Evolutionary conservation across 2,329 filamentous ascomycete genomes (phyloP), one percentile per base, ranked within the genome.

Genomic region (Exophiala calicioides): DNA sequence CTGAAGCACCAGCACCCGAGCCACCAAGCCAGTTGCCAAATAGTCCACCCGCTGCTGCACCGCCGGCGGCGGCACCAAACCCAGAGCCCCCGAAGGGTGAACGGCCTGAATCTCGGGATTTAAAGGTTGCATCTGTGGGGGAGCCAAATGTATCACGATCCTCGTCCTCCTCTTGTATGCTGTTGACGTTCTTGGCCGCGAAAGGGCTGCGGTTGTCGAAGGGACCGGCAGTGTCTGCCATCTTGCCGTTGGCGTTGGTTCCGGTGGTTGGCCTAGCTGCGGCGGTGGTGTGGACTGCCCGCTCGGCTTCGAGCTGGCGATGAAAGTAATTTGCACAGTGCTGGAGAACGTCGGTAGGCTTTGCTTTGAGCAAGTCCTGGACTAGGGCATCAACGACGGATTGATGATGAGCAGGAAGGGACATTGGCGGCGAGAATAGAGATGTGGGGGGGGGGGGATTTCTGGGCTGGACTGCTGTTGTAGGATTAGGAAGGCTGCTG

Each of bases 121-220:
- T 77, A 60, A 85, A 84, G 46, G 68, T 78, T 23, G 79, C 68
- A 44, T 81, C 77, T 52, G 87, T 89, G 52, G 88, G 88, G 43
- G 88, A 90, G 56, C 82, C 82, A 62, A 90, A 77, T 53, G 74
- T 75, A 62, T 90, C 88, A 63, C 81, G 82, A 66, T 91, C 57
- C 48, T 59, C 87, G 42, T 95, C 89, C 62, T 94, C 89, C 69
- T 94, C 89, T 50, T 78, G 73, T 48, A 91, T 82, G 52, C 87
- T 80, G 53, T 77, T 78, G 68, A 80, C 79, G 59, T 66, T 65
- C 49, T 67, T 61, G 54, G 70, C 74, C 48, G 84, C 84, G 59
- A 90, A 90, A 35, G 85, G 85, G 68, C 90, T 89, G 69, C 82
- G 88, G 68, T 90, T 93, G 68, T 83, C 80, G 67, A 87, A 89